phyloP scores from a whole-genome alignment of 192 early-diverging fungal genomes.

The Thoreauomyces humboldtii region DNA sequence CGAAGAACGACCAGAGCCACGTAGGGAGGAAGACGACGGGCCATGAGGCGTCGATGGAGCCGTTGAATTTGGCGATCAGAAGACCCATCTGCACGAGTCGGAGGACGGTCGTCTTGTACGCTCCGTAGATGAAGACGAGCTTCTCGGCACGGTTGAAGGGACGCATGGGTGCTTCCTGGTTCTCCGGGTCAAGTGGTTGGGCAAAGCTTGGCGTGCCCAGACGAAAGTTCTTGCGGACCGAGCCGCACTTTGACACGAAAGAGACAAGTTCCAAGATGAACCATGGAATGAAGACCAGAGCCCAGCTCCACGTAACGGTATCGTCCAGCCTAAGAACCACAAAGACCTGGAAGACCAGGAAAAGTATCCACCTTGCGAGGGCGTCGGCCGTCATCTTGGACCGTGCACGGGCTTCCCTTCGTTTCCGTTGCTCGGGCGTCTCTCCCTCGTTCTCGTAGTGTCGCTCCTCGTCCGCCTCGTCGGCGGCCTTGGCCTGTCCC shows the following conservation, averaged over 20 bases:
- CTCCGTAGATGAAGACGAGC: slow-evolving; percentile 27
- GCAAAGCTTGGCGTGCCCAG: slow-evolving; percentile 7
- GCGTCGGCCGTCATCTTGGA: slow-evolving; percentile 14
- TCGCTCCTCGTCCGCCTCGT: slow-evolving; percentile 43
- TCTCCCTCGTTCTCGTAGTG: slow-evolving; percentile 39
- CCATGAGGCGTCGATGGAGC: slow-evolving; percentile 30
- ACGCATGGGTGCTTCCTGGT: slow-evolving; percentile 23
- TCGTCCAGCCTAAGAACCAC: slow-evolving; percentile 71
- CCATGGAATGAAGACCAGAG: slow-evolving; percentile 76
- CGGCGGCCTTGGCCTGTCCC: slow-evolving; percentile 40
- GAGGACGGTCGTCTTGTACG: slow-evolving; percentile 62
- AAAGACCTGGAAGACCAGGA: slow-evolving; percentile 73
- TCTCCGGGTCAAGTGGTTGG: slow-evolving; percentile 13
- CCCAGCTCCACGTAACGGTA: slow-evolving; percentile 57
- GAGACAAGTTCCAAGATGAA: slow-evolving; percentile 75
- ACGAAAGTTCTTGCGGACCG: slow-evolving; percentile 3
- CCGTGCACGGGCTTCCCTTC: slow-evolving; percentile 34
- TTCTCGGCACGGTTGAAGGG: slow-evolving; percentile 29
- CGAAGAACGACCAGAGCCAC: slow-evolving; percentile 21
- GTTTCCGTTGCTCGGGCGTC: slow-evolving; percentile 6
- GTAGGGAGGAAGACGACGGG: slow-evolving; percentile 34
- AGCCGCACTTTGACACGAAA: slow-evolving; percentile 39
- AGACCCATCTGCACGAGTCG: slow-evolving; percentile 68
- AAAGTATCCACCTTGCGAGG: slow-evolving; percentile 46
- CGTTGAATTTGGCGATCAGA: slow-evolving; percentile 51